Conservation (phyloP, 257 asterid genomes). For the Rubia yunnanensis region DNA sequence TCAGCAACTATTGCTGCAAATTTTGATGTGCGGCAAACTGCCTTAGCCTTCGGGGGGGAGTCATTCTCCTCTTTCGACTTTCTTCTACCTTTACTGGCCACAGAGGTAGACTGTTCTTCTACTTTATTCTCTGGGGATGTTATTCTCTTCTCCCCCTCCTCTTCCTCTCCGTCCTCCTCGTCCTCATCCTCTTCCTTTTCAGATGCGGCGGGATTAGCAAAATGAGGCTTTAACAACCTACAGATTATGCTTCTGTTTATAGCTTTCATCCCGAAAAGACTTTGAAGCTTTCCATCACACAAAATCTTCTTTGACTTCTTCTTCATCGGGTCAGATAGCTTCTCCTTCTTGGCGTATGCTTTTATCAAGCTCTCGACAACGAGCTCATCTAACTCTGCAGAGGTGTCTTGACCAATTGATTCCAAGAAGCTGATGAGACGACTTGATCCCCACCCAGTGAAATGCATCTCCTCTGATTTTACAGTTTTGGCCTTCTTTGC, state of each 20-base stretch:
- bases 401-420: constrained; percentile 50
- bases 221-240: constrained; percentile 55
- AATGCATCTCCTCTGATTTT: constrained; percentile 37
- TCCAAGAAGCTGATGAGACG: constrained; percentile 56
- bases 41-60: constrained; percentile 15
- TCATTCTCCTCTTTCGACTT: constrained; percentile 23
- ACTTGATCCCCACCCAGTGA: constrained; percentile 71
- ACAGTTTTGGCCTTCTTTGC: constrained; percentile 9
- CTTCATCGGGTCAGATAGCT: constrained; percentile 39
- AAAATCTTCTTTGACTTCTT: constrained; percentile 29
- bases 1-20: constrained; percentile 55
- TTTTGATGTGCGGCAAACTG: constrained; percentile 14
- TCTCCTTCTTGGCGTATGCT: constrained; percentile 41
- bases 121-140: constrained; percentile 16
- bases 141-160: constrained; percentile 40
- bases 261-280: constrained; percentile 40
- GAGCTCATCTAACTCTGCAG: constrained; percentile 32
- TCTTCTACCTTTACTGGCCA: constrained; percentile 25
- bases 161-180: constrained; percentile 36
- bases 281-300: constrained; percentile 43
- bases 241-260: constrained; percentile 29
- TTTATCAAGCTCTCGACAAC: constrained; percentile 45
- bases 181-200: constrained; percentile 32
- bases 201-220: constrained; percentile 36
- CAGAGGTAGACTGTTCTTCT: too few relatives aligned